Conservation (phyloP, 345 rosid species). For the Populus deltoides region DNA sequence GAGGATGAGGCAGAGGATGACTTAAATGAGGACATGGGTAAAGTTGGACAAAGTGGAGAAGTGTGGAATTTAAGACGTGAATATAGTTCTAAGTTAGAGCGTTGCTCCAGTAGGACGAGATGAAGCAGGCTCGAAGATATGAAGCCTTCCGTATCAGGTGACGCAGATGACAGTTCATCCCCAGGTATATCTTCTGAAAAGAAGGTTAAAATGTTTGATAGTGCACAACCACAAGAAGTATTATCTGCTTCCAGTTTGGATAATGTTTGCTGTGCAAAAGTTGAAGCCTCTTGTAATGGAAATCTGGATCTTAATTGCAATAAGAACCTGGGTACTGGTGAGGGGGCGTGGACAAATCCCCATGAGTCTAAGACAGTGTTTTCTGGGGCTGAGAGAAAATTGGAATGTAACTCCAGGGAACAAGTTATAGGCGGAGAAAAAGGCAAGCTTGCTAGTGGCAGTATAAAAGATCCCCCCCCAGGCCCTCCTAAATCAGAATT, state of each 20-base stretch:
- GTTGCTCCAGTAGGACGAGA: conserved; percentile 27
- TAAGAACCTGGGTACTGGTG: conserved; percentile 35
- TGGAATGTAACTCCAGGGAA: conserved; percentile 34
- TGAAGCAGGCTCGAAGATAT: conserved; percentile 48
- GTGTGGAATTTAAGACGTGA: conserved; percentile 34
- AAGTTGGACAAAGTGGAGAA: conserved; percentile 31
- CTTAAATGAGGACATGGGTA: conserved; percentile 30
- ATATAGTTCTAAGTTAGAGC: conserved; percentile 35
- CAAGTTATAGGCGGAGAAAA: conserved; percentile 38
- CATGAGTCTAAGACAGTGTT: conserved; percentile 36
- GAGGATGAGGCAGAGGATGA: conserved; percentile 45
- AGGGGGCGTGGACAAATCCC: conserved; percentile 37
- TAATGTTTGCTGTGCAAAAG: conserved; percentile 28
- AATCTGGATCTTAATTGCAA: conserved; percentile 23
- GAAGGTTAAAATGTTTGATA: conserved; percentile 33
- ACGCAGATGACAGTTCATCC: conserved; percentile 33
- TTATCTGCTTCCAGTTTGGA: conserved; percentile 27
- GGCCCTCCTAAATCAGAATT: conserved; percentile 34
- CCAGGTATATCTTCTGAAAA: conserved; percentile 41
- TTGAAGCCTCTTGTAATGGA: conserved; percentile 39
- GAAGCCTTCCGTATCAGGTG: conserved; percentile 40
- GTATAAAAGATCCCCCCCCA: conserved; percentile 22
- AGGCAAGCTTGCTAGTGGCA: conserved; percentile 28
- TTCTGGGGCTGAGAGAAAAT: conserved; percentile 35
- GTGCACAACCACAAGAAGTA: conserved; percentile 36